Conservation (phyloP, 768 basidiomycete genomes). For the Auricularia sp. region DNA sequence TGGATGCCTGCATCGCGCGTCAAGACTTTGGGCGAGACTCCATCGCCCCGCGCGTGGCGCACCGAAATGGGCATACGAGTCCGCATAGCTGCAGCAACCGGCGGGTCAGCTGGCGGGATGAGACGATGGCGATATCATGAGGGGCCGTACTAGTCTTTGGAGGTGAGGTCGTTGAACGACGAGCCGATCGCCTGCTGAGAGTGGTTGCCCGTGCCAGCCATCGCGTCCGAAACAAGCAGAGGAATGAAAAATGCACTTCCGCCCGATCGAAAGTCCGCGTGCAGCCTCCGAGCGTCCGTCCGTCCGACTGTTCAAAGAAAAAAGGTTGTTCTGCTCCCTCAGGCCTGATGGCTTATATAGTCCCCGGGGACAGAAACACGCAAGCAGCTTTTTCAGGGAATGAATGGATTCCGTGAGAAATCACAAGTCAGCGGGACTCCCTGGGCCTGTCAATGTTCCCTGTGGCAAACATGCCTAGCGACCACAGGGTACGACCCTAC, state of each 20-base stretch:
- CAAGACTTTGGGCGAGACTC: neutral
- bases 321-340: too few relatives aligned
- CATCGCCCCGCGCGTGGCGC: conserved; percentile 14
- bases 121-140: neutral
- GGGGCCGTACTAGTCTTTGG: neutral
- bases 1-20: conserved; percentile 62
- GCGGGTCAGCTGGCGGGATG: neutral
- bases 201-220: conserved; percentile 2
- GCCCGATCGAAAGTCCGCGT: too few relatives aligned
- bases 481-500: too few relatives aligned
- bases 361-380: too few relatives aligned
- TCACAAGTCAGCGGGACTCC: too few relatives aligned
- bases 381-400: too few relatives aligned
- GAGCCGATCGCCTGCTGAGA: neutral
- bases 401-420: too few relatives aligned
- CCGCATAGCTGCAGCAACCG: conserved; percentile 60
- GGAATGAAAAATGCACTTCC: neutral
- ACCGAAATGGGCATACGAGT: conserved; percentile 96
- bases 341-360: too few relatives aligned
- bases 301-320: too few relatives aligned
- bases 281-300: too few relatives aligned
- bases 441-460: too few relatives aligned
- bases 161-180: neutral
- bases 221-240: neutral
- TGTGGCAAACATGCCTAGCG: too few relatives aligned